These are phyloP conservation scores for Penicillium ochrochloron DNA, from an alignment of 495 filamentous ascomycete species.

Conservation along the genomic window DNA sequence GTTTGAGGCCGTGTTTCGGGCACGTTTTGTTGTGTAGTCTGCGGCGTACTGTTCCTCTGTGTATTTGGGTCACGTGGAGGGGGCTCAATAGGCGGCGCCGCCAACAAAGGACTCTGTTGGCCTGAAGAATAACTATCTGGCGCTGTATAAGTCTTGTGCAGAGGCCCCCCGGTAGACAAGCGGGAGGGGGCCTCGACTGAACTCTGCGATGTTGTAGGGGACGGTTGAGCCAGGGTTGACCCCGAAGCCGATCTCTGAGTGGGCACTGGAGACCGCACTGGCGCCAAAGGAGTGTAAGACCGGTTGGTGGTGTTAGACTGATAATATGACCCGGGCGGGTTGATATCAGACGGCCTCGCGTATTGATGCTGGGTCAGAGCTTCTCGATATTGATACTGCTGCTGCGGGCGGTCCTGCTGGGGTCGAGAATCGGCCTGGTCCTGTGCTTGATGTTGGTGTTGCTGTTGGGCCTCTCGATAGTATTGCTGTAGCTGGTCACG, in stretches of 20 bases:
- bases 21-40: not conserved
- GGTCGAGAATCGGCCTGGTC: not conserved
- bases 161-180: not conserved
- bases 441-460: not conserved
- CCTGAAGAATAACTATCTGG: not conserved
- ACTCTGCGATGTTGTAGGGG: not conserved
- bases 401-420: not conserved
- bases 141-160: not conserved
- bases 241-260: not conserved
- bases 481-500: slow-evolving; percentile 5
- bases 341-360: not conserved
- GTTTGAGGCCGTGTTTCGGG: not conserved
- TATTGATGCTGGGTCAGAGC: slow-evolving; percentile 11
- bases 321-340: not conserved
- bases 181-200: not conserved
- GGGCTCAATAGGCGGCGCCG: not conserved
- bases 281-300: not conserved
- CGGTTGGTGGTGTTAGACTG: not conserved
- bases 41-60: not conserved
- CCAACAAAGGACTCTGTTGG: not conserved
- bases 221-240: not conserved
- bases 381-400: not conserved
- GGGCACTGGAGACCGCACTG: not conserved
- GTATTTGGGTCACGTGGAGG: not conserved
- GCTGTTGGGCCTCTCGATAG: not conserved